Evolutionary conservation across 257 asterid genomes (phyloP).

Genomic region (Orobanche coerulescens): DNA sequence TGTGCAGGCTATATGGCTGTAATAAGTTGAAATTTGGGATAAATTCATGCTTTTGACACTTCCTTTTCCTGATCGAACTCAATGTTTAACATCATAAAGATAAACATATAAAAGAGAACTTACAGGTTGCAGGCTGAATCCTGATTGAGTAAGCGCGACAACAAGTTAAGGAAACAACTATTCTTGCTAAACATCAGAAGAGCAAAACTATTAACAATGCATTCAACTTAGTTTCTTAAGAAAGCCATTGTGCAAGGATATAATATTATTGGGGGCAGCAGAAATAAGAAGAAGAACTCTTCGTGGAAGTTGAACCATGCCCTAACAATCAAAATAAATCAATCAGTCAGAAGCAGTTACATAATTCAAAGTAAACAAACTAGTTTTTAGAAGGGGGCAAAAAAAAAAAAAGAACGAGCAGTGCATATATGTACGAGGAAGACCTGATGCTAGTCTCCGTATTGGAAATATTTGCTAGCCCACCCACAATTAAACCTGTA

Average conservation of each 20-base stretch:
- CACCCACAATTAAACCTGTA: slow-evolving; percentile 90
- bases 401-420: not conserved
- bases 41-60: not conserved
- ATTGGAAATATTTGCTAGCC: slow-evolving; percentile 75
- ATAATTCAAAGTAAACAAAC: slow-evolving; percentile 2
- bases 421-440: not conserved
- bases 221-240: slow-evolving; percentile 4
- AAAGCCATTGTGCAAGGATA: slow-evolving; percentile 51
- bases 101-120: slow-evolving; percentile 27
- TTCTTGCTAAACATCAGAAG: slow-evolving; percentile 19
- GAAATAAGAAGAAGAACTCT: slow-evolving; percentile 93
- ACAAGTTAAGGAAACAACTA: slow-evolving; percentile 47
- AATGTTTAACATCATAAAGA: not conserved
- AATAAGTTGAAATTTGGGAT: not conserved
- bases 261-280: slow-evolving; percentile 97
- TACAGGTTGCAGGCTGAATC: slow-evolving; percentile 94
- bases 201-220: not conserved
- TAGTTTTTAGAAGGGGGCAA: not conserved
- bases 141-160: slow-evolving; percentile 67
- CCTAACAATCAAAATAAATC: slow-evolving; percentile 42
- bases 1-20: not conserved
- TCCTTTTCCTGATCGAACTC: slow-evolving; percentile 8
- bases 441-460: slow-evolving; percentile 87
- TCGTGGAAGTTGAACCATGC: slow-evolving; percentile 99
- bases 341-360: not conserved